Evolutionary conservation across 2,329 filamentous ascomycete species (phyloP).

Genomic region (Alternaria consortialis): DNA sequence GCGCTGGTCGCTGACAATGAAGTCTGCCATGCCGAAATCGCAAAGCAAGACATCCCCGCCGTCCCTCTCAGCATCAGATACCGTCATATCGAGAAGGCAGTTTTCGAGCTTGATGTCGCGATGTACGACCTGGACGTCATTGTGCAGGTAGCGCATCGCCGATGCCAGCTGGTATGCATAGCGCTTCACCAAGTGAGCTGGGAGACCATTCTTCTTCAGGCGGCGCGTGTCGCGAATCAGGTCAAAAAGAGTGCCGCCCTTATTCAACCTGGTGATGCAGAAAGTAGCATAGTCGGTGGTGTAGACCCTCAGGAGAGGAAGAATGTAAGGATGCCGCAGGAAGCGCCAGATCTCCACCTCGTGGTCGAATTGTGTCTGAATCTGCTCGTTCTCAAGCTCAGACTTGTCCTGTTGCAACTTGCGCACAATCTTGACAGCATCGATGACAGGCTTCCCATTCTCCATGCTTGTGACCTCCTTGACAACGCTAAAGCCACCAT

Average conservation of each 20-base stretch:
- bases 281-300: slow-evolving; percentile 74
- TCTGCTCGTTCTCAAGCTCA: slow-evolving; percentile 70
- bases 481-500: slow-evolving; percentile 71
- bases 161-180: slow-evolving; percentile 71
- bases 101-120: slow-evolving; percentile 76
- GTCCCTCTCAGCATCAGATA: slow-evolving; percentile 56
- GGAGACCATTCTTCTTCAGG: slow-evolving; percentile 56
- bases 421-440: slow-evolving; percentile 73
- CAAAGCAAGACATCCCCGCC: slow-evolving; percentile 69
- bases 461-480: slow-evolving; percentile 73
- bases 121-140: slow-evolving; percentile 72
- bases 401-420: slow-evolving; percentile 64
- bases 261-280: slow-evolving; percentile 71
- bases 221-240: slow-evolving; percentile 64
- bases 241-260: slow-evolving; percentile 71
- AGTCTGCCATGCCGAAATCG: slow-evolving; percentile 76
- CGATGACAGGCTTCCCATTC: slow-evolving; percentile 61
- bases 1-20: slow-evolving; percentile 66
- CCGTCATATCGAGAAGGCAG: slow-evolving; percentile 67
- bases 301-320: slow-evolving; percentile 70
- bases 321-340: slow-evolving; percentile 68
- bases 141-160: slow-evolving; percentile 72
- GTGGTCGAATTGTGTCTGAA: slow-evolving; percentile 73
- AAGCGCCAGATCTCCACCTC: slow-evolving; percentile 74
- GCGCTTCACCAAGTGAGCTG: slow-evolving; percentile 62